Evolutionary conservation across 352 stramenopile species (phyloP).

Genomic region (Globisporangium megalacanthum): DNA sequence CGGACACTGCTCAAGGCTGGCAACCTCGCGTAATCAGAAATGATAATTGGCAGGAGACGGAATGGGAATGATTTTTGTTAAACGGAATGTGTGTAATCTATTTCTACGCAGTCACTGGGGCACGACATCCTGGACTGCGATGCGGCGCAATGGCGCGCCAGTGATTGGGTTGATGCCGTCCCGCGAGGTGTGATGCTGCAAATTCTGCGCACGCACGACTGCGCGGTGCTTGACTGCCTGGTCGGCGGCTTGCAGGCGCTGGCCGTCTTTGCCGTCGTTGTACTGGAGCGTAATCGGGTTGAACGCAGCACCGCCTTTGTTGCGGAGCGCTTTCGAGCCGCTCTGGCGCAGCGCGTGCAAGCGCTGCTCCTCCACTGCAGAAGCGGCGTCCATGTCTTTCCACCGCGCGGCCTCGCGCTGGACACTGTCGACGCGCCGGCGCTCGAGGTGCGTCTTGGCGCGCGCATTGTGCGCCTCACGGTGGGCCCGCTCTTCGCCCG

Average conservation of each 20-base stretch:
- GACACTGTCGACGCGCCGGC: slow-evolving; percentile 50
- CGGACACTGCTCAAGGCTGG: slow-evolving; percentile 34
- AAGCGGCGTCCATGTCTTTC: slow-evolving; percentile 71
- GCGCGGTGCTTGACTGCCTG: slow-evolving; percentile 69
- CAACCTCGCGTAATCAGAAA: slow-evolving; percentile 10
- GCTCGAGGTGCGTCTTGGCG: slow-evolving; percentile 55
- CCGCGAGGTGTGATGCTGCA: slow-evolving; percentile 79
- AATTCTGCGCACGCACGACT: slow-evolving; percentile 66
- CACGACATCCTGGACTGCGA: slow-evolving; percentile 48
- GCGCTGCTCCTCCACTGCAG: slow-evolving; percentile 63
- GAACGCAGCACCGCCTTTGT: slow-evolving; percentile 84
- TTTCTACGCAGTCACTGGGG: slow-evolving; percentile 15
- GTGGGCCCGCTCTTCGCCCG: slow-evolving; percentile 66
- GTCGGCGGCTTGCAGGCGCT: slow-evolving; percentile 61
- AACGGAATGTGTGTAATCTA: too few relatives aligned
- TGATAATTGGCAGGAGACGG: too few relatives aligned
- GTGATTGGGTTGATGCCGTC: slow-evolving; percentile 86
- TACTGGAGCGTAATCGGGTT: slow-evolving; percentile 87
- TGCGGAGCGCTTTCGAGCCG: slow-evolving; percentile 80
- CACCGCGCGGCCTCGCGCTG: slow-evolving; percentile 79
- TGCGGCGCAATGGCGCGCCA: slow-evolving; percentile 44
- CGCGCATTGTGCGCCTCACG: slow-evolving; percentile 50
- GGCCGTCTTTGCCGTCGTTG: slow-evolving; percentile 78
- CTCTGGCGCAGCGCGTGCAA: slow-evolving; percentile 48
- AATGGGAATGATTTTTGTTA: too few relatives aligned